phyloP scores from a whole-genome alignment of 2,329 filamentous ascomycete species.

The Graphium sp. region DNA sequence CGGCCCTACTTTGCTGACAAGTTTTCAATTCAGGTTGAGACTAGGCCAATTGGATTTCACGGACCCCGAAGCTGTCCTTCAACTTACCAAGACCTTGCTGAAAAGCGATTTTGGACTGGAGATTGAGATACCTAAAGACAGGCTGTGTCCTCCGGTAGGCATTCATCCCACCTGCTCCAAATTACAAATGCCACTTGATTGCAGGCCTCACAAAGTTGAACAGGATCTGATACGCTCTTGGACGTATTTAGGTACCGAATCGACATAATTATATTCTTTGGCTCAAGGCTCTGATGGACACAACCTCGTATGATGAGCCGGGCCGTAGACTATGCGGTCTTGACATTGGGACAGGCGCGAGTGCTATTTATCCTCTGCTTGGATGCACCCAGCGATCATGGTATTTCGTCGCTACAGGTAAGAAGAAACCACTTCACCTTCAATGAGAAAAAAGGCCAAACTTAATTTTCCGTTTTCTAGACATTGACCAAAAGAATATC shows the following conservation, averaged over 20 bases:
- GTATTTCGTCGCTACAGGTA: constrained; percentile 52
- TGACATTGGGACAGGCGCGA: constrained; percentile 82
- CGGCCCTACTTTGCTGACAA: constrained; percentile 1
- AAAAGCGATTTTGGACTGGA: constrained; percentile 56
- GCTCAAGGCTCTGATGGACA: constrained; percentile 69
- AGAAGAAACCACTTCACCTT: neutral
- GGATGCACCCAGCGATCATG: constrained; percentile 57
- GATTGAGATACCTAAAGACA: constrained; percentile 56
- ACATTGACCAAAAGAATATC: constrained; percentile 60
- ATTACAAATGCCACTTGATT: neutral
- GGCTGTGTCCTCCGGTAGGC: constrained; percentile 70
- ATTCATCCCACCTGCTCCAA: neutral
- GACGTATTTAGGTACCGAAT: constrained; percentile 29
- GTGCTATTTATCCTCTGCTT: constrained; percentile 79
- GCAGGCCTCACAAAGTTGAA: too few species aligned
- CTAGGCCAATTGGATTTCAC: constrained; percentile 57
- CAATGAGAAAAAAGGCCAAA: neutral
- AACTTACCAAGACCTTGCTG: constrained; percentile 65
- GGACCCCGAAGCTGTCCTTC: constrained; percentile 60
- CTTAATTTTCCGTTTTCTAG: constrained; percentile 18
- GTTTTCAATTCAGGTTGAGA: neutral
- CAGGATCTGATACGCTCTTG: too few species aligned
- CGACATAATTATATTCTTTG: constrained; percentile 84
- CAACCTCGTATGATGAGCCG: constrained; percentile 34
- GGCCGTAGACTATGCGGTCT: constrained; percentile 46